Conservation (phyloP, 768 basidiomycete genomes). For the Tricholoma saponaceum region DNA sequence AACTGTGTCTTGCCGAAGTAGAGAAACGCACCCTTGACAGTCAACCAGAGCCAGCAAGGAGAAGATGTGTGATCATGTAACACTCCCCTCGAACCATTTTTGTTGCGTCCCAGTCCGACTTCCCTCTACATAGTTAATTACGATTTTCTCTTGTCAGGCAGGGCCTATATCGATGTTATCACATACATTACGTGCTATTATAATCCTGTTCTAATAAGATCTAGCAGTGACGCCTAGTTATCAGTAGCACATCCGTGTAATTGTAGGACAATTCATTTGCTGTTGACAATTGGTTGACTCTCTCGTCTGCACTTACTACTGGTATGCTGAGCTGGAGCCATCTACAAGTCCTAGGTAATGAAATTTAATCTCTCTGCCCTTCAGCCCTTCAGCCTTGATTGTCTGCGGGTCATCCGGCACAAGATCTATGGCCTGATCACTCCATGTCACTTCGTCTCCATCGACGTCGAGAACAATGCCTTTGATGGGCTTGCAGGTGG, state of each 20-base stretch:
- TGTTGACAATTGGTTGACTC: too few relatives aligned
- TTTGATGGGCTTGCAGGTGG: constrained; percentile 72
- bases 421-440: constrained; percentile 89
- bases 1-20: constrained; percentile 74
- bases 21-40: constrained; percentile 57
- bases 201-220: not conserved
- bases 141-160: not conserved
- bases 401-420: constrained; percentile 81
- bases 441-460: constrained; percentile 72
- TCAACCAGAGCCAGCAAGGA: constrained; percentile 39
- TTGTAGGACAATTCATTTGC: not conserved
- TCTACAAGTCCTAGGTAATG: constrained; percentile 64
- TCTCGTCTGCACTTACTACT: not conserved
- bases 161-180: not conserved
- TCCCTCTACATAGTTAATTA: not conserved
- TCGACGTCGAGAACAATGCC: constrained; percentile 79
- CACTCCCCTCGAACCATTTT: not conserved
- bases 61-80: constrained; percentile 56
- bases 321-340: constrained; percentile 31
- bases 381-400: constrained; percentile 60
- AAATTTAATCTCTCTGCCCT: constrained; percentile 58
- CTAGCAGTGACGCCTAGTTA: not conserved
- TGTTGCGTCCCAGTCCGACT: not conserved
- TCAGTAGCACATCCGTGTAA: not conserved
- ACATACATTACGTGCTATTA: not conserved